Base-by-base conservation (phyloP, 306 rosid genomes). In the Abrus pulchellus region DNA sequence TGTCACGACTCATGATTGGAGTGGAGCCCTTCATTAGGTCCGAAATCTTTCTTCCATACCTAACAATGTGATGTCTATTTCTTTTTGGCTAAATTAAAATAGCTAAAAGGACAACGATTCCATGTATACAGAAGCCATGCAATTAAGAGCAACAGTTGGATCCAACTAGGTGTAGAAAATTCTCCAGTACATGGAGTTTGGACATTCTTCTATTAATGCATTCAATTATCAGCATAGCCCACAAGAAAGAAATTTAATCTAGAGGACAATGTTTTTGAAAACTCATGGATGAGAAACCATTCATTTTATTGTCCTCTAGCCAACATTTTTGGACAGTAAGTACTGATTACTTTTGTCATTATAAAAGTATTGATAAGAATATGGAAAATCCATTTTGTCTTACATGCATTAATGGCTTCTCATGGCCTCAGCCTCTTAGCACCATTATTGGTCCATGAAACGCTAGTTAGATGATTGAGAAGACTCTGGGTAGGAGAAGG, bases 141-240 rank as follows among this genome's bases (percentile, higher is more conserved):
- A 84, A 74, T 79, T 67, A 84, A 79, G 70, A 41, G 72, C 66
- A 27, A 60, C 80, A 81, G 87, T 83, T 87, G 93, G 86, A 90
- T 90, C 88, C 91, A 90, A 74, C 88, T 64, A 64, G 49, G 80
- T 64, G 55, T 49, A 50, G 64, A 76, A 76, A 76, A 68, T 64
- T 76, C 72, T 62, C 9, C 14, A 64, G 62, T 76, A 20, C 80
- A 76, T 36, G 80, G 52, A 34, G 20, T 62, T 76, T 76, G 80
- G 80, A 76, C 80, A 74, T 83, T 80, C 84, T 83, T 62, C 53
- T 29, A n/a, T 14, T 56, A 68, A 7, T 47, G 5, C 57, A 54
- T 48, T 80, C 80, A 59, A 75, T 75, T 11, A 77, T 77, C 34
- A 10, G 41, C 66, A 62, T 67, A 76, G 80, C 83, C 90, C 84